These are phyloP conservation scores for Neopestalotiopsis rosae DNA, from an alignment of 2,329 filamentous ascomycete species.

Conservation along the genomic window DNA sequence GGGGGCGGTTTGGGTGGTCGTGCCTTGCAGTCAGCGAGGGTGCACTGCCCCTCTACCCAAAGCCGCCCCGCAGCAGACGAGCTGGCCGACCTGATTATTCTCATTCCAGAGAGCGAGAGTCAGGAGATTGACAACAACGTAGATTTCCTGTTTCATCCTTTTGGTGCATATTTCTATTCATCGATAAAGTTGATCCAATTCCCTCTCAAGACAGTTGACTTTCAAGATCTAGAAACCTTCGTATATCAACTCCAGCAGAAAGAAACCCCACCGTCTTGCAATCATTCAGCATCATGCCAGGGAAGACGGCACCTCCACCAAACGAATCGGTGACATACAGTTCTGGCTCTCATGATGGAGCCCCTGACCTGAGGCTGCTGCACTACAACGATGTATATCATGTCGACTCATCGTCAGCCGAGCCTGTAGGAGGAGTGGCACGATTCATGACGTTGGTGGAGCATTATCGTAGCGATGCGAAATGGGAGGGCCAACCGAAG, in stretches of 20 bases:
- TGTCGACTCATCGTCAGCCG: slow-evolving; percentile 74
- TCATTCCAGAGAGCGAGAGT: background rate
- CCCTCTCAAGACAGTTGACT: background rate
- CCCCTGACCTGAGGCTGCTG: slow-evolving; percentile 78
- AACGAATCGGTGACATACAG: slow-evolving; percentile 37
- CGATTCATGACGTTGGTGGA: slow-evolving; percentile 81
- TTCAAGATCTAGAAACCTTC: background rate
- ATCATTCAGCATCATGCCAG: slow-evolving; percentile 14
- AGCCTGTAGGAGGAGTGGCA: slow-evolving; percentile 81
- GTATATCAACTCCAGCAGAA: too few species aligned
- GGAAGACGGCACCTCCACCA: slow-evolving; percentile 33
- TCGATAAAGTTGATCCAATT: too few species aligned
- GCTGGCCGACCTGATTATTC: background rate
- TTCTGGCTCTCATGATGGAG: slow-evolving; percentile 37
- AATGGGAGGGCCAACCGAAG: slow-evolving; percentile 67
- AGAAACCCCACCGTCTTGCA: too few species aligned
- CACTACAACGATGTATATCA: slow-evolving; percentile 98
- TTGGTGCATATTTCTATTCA: background rate
- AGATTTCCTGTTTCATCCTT: background rate
- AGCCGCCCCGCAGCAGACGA: background rate
- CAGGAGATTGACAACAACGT: background rate
- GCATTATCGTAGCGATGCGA: slow-evolving; percentile 70
- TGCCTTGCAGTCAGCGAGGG: background rate
- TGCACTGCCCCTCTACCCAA: background rate
- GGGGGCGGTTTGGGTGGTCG: background rate